phyloP scores from a whole-genome alignment of 768 basidiomycete genomes.

The Guyanaporus albipodus region DNA sequence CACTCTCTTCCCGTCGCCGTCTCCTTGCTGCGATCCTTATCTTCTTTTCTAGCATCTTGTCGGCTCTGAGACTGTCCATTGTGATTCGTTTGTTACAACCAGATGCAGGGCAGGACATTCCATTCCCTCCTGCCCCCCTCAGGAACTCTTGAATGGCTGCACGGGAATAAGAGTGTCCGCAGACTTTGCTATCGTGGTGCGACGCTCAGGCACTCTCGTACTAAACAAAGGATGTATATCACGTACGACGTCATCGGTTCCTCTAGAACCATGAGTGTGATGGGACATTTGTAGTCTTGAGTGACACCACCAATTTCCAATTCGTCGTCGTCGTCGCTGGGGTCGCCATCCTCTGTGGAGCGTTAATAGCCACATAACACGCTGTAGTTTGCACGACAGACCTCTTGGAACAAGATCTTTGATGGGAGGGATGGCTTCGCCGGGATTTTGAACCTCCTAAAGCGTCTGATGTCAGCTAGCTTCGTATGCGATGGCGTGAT shows the following conservation, averaged over 20 bases:
- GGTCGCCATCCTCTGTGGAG: slow-evolving; percentile 68
- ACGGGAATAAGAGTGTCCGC: slow-evolving; percentile 80
- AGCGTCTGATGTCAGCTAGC: slow-evolving; percentile 6
- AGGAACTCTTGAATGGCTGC: slow-evolving; percentile 68
- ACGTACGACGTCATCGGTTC: slow-evolving; percentile 83
- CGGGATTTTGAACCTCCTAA: slow-evolving; percentile 69
- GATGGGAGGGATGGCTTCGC: slow-evolving; percentile 70
- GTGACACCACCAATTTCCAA: slow-evolving; percentile 83
- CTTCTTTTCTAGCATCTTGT: slow-evolving; percentile 60
- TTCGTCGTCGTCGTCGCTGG: slow-evolving; percentile 83
- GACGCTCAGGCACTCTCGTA: slow-evolving; percentile 3
- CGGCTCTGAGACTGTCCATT: slow-evolving; percentile 44
- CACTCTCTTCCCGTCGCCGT: slow-evolving; percentile 38
- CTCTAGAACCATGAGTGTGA: slow-evolving; percentile 61
- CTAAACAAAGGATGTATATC: neutral
- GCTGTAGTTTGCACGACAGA: slow-evolving; percentile 21
- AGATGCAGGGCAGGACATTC: slow-evolving; percentile 61
- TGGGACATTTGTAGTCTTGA: slow-evolving; percentile 80
- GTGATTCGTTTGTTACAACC: slow-evolving; percentile 65
- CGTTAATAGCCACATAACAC: neutral
- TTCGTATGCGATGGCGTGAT: neutral
- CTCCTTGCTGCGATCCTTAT: slow-evolving; percentile 58
- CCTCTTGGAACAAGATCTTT: slow-evolving; percentile 70
- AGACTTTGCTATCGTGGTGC: slow-evolving; percentile 45
- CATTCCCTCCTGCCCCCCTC: slow-evolving; percentile 27